phyloP scores from a whole-genome alignment of 768 basidiomycete species.

The Neoboletus brunneissimus region DNA sequence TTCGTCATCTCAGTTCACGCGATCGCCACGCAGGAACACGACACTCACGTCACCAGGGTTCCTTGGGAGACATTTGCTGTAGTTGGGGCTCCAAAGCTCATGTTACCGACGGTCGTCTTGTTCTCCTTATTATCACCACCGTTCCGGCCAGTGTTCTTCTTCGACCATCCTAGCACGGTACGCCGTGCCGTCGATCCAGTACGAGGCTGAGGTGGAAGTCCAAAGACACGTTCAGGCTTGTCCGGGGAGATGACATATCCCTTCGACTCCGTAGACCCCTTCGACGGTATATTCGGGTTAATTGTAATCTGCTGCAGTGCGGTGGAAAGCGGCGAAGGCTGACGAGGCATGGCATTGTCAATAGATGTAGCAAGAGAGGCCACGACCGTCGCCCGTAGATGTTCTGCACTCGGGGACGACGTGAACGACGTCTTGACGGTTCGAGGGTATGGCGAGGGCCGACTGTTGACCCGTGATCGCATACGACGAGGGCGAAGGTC shows the following conservation, averaged over 20 bases:
- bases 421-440: constrained; percentile 45
- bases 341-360: constrained; percentile 14
- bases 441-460: constrained; percentile 73
- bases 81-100: neutral
- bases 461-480: constrained; percentile 66
- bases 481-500: constrained; percentile 62
- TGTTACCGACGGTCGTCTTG: constrained; percentile 13
- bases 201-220: constrained; percentile 41
- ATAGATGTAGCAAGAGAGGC: constrained; percentile 20
- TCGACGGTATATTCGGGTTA: constrained; percentile 40
- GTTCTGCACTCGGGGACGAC: constrained; percentile 34
- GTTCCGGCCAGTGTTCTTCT: constrained; percentile 53
- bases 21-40: neutral
- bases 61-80: constrained; percentile 31
- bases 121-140: constrained; percentile 59
- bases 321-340: constrained; percentile 23
- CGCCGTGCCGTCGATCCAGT: constrained; percentile 56
- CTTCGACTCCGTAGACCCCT: constrained; percentile 34
- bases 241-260: constrained; percentile 25
- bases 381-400: constrained; percentile 27
- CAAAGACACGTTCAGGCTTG: constrained; percentile 29
- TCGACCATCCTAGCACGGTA: constrained; percentile 61
- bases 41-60: constrained; percentile 54
- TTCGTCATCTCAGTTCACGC: neutral
- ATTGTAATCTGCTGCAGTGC: constrained; percentile 44